These are phyloP conservation scores for Hemileccinum impolitum DNA, from an alignment of 768 basidiomycete species.

Conservation along the genomic window DNA sequence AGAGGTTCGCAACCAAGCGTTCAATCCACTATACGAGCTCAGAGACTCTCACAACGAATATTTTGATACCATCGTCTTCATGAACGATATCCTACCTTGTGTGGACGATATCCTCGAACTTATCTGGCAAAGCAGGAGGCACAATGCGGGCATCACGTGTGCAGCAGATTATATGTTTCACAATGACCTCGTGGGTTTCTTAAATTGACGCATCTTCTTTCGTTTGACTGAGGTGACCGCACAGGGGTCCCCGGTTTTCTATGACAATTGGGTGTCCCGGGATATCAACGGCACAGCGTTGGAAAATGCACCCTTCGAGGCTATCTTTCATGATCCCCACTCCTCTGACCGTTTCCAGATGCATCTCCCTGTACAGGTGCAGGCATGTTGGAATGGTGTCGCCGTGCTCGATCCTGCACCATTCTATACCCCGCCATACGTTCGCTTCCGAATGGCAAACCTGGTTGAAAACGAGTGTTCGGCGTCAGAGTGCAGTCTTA, in stretches of 20 bases:
- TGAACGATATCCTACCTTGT: constrained; percentile 99
- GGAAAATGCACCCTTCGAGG: constrained; percentile 96
- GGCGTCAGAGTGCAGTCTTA: constrained; percentile 92
- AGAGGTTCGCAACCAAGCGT: constrained; percentile 98
- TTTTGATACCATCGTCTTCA: constrained; percentile 96
- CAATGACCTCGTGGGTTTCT: constrained; percentile 71
- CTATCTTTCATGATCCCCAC: constrained; percentile 81
- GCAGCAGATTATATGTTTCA: constrained; percentile 99
- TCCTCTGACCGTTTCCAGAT: constrained; percentile 81
- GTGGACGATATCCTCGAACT: constrained; percentile 97
- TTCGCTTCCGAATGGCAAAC: constrained; percentile 93
- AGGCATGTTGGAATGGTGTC: constrained; percentile 98
- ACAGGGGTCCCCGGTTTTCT: constrained; percentile 86
- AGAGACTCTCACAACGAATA: constrained; percentile 89
- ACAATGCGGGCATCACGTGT: constrained; percentile 98
- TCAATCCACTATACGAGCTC: constrained; percentile 92
- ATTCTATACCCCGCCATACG: constrained; percentile 87
- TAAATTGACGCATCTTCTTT: not conserved
- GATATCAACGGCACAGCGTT: constrained; percentile 98
- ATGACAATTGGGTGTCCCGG: constrained; percentile 97
- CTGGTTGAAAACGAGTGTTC: constrained; percentile 89
- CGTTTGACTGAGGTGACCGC: not conserved
- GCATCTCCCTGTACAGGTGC: constrained; percentile 94
- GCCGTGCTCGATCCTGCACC: constrained; percentile 95
- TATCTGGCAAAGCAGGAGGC: constrained; percentile 88